Evolutionary conservation across 108 stramenopile genomes (phyloP).

Genomic region (Pseudonitzschia delicatissima): DNA sequence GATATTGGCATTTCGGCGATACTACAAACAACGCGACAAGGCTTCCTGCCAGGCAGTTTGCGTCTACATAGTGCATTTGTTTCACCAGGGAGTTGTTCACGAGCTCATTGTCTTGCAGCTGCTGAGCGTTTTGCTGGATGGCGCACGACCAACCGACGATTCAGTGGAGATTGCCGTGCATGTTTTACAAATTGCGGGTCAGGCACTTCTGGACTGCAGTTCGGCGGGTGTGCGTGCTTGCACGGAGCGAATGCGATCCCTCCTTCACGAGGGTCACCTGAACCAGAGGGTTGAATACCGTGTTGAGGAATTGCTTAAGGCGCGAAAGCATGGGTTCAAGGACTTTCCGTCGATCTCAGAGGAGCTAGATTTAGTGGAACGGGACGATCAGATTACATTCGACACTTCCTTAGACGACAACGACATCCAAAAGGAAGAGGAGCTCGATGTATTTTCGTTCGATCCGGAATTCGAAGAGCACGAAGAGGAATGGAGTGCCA

Average conservation of each 20-base stretch:
- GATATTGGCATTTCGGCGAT: conserved; percentile 84
- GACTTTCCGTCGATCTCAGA: conserved; percentile 77
- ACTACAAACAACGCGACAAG: conserved; percentile 89
- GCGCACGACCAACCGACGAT: conserved; percentile 91
- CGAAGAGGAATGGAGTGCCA: conserved; percentile 86
- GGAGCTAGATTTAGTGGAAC: conserved; percentile 96
- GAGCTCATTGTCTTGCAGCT: conserved; percentile 96
- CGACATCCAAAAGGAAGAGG: conserved; percentile 84
- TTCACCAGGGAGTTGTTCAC: conserved; percentile 96
- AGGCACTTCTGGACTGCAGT: conserved; percentile 76
- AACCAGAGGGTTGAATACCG: conserved; percentile 92
- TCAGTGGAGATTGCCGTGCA: conserved; percentile 94
- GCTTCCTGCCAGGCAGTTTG: conserved; percentile 79
- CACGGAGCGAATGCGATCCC: conserved; percentile 91
- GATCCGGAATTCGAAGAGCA: conserved; percentile 83
- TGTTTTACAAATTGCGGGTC: conserved; percentile 87
- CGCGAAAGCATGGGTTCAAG: conserved; percentile 80
- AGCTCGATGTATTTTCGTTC: conserved; percentile 77
- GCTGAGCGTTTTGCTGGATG: conserved; percentile 91
- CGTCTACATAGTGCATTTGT: conserved; percentile 93
- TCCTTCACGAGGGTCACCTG: conserved; percentile 89
- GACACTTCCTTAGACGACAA: conserved; percentile 94
- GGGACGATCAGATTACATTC: conserved; percentile 97
- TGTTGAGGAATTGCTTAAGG: conserved; percentile 87
- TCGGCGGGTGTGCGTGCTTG: conserved; percentile 95